Percentiles rank a stretch among this genome's conserved stretches.
Evolutionary conservation across 495 filamentous ascomycete genomes (phyloP).

Genomic region (Bacidia gigantensis): DNA sequence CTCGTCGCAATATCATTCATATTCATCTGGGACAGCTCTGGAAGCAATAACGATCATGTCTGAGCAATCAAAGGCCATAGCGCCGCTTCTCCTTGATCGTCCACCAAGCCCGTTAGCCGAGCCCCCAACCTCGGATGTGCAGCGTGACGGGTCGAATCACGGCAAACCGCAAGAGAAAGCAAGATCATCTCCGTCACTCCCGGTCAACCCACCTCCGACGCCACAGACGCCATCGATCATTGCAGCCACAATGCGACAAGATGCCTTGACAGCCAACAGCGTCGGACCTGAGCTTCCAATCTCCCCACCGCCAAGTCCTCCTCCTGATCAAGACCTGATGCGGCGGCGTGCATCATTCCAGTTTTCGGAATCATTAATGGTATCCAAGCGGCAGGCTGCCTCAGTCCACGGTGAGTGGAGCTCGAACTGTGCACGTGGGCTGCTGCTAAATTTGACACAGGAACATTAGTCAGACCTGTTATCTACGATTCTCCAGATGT

Average conservation of each 20-base stretch:
- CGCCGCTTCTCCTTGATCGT: background rate
- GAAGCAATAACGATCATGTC: background rate
- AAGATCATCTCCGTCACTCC: background rate
- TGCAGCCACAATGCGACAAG: background rate
- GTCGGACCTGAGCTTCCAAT: background rate
- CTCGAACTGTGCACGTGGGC: conserved; percentile 1
- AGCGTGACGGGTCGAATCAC: background rate
- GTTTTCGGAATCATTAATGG: conserved; percentile 10
- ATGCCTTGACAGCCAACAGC: background rate
- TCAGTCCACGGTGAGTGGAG: conserved; percentile 10
- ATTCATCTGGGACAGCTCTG: background rate
- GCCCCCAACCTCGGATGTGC: background rate
- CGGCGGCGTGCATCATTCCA: conserved; percentile 1
- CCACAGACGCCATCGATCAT: background rate
- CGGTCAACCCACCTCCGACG: conserved; percentile 3
- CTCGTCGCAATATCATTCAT: background rate
- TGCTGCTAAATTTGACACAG: conserved; percentile 2
- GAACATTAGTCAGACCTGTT: conserved; percentile 11
- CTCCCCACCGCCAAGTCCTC: conserved; percentile 9
- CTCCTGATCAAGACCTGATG: background rate
- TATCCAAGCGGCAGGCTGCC: conserved; percentile 12
- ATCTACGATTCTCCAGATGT: conserved; percentile 11
- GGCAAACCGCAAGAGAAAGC: background rate
- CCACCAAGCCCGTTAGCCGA: background rate
- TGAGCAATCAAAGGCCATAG: background rate